Evolutionary conservation across 371 early-diverging fungal genomes (phyloP).

Genomic region (Mucor circinelloides): DNA sequence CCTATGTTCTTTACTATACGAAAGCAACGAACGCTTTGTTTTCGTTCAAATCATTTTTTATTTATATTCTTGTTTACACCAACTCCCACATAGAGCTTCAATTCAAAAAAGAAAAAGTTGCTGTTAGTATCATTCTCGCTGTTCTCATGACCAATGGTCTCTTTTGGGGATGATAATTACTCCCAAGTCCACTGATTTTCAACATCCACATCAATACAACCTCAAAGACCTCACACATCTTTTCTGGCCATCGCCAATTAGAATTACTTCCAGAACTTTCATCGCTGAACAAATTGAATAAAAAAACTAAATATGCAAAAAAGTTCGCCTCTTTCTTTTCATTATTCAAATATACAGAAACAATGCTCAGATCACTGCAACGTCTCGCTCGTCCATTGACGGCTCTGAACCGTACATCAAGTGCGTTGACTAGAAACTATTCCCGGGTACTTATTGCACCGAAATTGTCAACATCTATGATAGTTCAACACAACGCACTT

Average conservation of each 20-base stretch:
- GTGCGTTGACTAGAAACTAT: not conserved
- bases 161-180: not conserved
- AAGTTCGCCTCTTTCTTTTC: not conserved
- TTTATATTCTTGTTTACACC: not conserved
- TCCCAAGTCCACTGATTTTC: not conserved
- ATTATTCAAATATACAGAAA: not conserved
- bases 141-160: not conserved
- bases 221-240: not conserved
- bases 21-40: not conserved
- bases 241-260: not conserved
- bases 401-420: not conserved
- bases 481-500: not conserved
- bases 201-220: not conserved
- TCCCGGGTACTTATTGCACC: not conserved
- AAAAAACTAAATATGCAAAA: not conserved
- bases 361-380: not conserved
- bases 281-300: not conserved
- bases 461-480: not conserved
- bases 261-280: not conserved
- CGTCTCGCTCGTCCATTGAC: not conserved
- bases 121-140: not conserved
- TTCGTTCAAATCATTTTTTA: not conserved
- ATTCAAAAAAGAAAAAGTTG: not conserved
- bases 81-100: not conserved
- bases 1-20: not conserved